Base-by-base conservation (phyloP, 2,329 filamentous ascomycete species). In the Fusarium sp. region DNA sequence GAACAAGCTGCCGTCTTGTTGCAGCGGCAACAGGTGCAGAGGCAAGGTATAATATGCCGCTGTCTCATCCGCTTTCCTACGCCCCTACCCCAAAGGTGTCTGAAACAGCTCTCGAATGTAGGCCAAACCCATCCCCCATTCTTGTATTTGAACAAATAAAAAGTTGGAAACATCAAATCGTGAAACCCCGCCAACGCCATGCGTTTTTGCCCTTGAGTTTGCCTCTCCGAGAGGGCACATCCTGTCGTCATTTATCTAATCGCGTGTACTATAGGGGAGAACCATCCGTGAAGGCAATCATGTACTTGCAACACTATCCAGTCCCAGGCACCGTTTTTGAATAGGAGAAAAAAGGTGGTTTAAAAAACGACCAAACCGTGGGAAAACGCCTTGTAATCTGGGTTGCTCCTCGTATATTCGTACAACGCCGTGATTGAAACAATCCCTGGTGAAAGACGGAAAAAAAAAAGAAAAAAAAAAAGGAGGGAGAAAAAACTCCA, bases 231-330 rank as follows among this genome's bases (percentile, higher is more conserved):
- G 57, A 35, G 35, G 40, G 54, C 42, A 43, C 47, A 29, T 68
- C 67, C 64, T 67, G 46, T 57, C 56, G 41, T 73, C 70, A 65
- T 73, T 59, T 72, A 72, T 74, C 72, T 73, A 71, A 63, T 58
- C 66, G 35, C 53, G 39, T 63, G 50, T 57, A 42, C 35, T 58
- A 29, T 46, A 25, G 39, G 50, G 50, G 42, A 66, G 46, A 64
- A 58, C 45, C 67, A 61, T 71, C 53, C 50, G 58, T 67, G 70
- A 51, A 71, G 68, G 68, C 72, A 52, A 50, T 66, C 66, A 66
- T 74, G 49, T 74, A 60, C 46, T 61, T 70, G 71, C 55, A 51
- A 72, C 70, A 67, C 63, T 63, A 37, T 48, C 58, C 58, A 66
- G 43, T 72, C 53, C 56, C 47, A 48, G 36, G 53, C 31, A 59